phyloP scores from a whole-genome alignment of 1,284 basidiomycete species.

The Naganishia sp. region DNA sequence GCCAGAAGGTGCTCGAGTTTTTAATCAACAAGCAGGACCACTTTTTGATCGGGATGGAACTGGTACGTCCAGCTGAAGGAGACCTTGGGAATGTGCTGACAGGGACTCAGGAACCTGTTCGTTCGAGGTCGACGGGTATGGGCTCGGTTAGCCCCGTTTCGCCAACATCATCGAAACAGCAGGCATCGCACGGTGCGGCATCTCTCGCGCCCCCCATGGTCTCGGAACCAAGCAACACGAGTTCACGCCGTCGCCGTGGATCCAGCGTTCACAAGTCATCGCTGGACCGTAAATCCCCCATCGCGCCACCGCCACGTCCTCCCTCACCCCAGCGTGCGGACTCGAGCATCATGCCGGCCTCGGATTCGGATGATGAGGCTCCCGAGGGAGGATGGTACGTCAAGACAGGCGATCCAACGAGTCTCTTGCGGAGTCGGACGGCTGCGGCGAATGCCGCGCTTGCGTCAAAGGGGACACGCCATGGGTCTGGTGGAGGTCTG shows the following conservation, averaged over 20 bases:
- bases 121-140: slow-evolving; percentile 22
- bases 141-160: slow-evolving; percentile 11
- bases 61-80: slow-evolving; percentile 38
- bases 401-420: slow-evolving; percentile 37
- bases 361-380: slow-evolving; percentile 54
- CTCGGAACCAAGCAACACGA: not conserved
- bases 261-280: slow-evolving; percentile 10
- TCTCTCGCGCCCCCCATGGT: not conserved
- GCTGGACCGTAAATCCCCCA: not conserved
- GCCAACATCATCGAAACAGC: slow-evolving; percentile 1
- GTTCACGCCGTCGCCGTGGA: not conserved
- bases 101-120: slow-evolving; percentile 9
- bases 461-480: not conserved
- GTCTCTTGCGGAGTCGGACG: slow-evolving; percentile 8
- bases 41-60: slow-evolving; percentile 50
- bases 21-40: slow-evolving; percentile 65
- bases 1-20: slow-evolving; percentile 89
- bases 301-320: slow-evolving; percentile 31
- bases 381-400: slow-evolving; percentile 51
- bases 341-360: slow-evolving; percentile 49
- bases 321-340: slow-evolving; percentile 44
- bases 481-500: slow-evolving; percentile 5
- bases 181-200: not conserved
- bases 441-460: slow-evolving; percentile 3
- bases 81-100: not conserved